Evolutionary conservation across 2,329 filamentous ascomycete species (phyloP), one percentile per base, ranked within the genome.

Genomic region (Colletotrichum cordylinicola): DNA sequence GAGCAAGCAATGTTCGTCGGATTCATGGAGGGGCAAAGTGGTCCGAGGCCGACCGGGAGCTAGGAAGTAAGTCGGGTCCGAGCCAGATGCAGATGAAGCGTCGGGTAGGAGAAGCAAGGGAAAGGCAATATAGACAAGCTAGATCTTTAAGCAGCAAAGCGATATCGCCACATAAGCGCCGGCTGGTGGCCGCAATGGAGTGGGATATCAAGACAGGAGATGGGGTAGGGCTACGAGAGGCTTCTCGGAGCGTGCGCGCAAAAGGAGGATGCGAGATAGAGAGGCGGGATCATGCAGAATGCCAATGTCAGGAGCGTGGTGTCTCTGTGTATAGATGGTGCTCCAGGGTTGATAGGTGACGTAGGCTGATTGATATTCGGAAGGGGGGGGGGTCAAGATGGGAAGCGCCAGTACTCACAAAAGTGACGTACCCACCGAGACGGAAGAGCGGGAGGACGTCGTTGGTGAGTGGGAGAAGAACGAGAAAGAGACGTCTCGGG

Each of bases 11-110:
- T 56, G 58, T 66, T 64, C 65, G 35, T 64, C 16, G 21, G 73
- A 29, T 62, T 67, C 64, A 62, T 72, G 70, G 70, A 75, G 70
- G 73, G 73, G 73, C 70, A 55, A 43, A 48, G 58, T 73, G 73
- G 64, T 67, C 70, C 70, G 73, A 75, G 70, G 58, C 70, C 70
- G 70, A 73, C 73, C 69, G 55, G 62, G 69, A 64, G 62, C 52
- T 64, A 60, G 58, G 33, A 8, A 73, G 31, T 56, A 31, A 48
- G 55, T 61, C 64, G 73, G 69, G 70, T 35, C 64, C 70, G 62
- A 65, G 21, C 56, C 60, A 61, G 29, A 24, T 29, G 48, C 29
- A 61, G 33, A 56, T 15, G 70, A 73, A 33, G 73, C 56, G 60
- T 64, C 27, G 21, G 56, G 43, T 9, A 35, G 35, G 27, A 55